A percentile compares a stretch with the other conserved stretches of the same genome.
Conservation (phyloP, 108 stramenopile genomes). For the Ochromonas danica region DNA sequence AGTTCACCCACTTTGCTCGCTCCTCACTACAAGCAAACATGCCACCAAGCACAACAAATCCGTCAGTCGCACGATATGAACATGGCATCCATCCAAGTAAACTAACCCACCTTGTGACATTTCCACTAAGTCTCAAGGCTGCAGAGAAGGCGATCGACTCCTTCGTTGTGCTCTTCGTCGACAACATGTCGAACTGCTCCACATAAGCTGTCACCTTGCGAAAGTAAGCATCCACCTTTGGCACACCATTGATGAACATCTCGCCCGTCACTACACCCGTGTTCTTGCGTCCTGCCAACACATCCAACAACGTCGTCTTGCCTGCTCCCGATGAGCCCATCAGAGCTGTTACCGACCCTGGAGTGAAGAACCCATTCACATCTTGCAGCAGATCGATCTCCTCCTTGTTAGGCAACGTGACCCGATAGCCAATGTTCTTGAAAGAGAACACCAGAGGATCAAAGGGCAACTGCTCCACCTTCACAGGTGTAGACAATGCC, state of each 20-base stretch:
- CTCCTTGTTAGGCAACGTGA: constrained; percentile 30
- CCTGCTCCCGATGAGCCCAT: constrained; percentile 53
- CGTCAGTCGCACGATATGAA: too few relatives aligned
- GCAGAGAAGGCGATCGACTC: constrained; percentile 83
- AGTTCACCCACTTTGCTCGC: too few relatives aligned
- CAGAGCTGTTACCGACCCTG: constrained; percentile 39
- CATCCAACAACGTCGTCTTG: constrained; percentile 52
- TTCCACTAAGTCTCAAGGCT: constrained; percentile 13
- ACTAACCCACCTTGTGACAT: neutral
- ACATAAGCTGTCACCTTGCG: constrained; percentile 35
- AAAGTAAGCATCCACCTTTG: constrained; percentile 24
- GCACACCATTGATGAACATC: constrained; percentile 52
- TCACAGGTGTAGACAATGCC: too few relatives aligned
- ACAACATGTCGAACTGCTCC: constrained; percentile 64
- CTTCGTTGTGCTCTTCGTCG: constrained; percentile 71
- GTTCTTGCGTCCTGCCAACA: constrained; percentile 48
- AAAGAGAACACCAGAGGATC: constrained; percentile 12
- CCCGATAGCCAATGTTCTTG: constrained; percentile 34
- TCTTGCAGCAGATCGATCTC: constrained; percentile 26
- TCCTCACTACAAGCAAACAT: too few relatives aligned
- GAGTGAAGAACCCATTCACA: constrained; percentile 9
- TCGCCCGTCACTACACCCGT: constrained; percentile 58
- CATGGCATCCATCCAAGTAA: too few relatives aligned
- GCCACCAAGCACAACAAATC: too few relatives aligned
- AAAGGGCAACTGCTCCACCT: constrained; percentile 6